phyloP scores from a whole-genome alignment of 768 basidiomycete species.

The Ramaria sp. region DNA sequence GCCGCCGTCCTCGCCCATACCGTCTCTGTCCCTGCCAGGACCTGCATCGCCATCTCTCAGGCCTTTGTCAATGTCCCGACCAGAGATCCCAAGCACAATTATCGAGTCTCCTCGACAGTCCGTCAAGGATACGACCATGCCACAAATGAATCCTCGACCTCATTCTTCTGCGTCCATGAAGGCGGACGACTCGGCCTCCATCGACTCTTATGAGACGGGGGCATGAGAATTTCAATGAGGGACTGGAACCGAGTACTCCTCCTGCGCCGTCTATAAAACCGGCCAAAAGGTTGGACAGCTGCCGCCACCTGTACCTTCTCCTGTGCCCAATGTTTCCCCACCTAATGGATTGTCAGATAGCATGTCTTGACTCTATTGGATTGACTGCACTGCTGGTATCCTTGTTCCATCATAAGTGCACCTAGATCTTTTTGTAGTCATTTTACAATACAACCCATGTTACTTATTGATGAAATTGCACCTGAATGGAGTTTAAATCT shows the following conservation, averaged over 20 bases:
- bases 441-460: no score
- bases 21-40: neutral
- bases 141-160: neutral
- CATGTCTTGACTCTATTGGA: no score
- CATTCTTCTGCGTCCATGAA: neutral
- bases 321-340: neutral
- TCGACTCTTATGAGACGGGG: conserved; percentile 62
- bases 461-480: no score
- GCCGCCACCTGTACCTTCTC: neutral
- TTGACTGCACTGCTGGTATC: no score
- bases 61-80: neutral
- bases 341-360: no score
- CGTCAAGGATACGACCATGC: neutral
- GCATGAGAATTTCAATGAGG: conserved; percentile 35
- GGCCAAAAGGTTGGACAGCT: conserved; percentile 1
- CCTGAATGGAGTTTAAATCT: no score
- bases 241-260: neutral
- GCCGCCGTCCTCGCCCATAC: neutral
- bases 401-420: no score
- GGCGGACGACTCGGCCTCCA: conserved; percentile 35
- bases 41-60: neutral
- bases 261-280: conserved; percentile 12
- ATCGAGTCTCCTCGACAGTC: conserved; percentile 2
- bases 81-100: neutral
- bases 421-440: no score